phyloP scores from a whole-genome alignment of 164 flowering plant species.

The Annona cherimola region DNA sequence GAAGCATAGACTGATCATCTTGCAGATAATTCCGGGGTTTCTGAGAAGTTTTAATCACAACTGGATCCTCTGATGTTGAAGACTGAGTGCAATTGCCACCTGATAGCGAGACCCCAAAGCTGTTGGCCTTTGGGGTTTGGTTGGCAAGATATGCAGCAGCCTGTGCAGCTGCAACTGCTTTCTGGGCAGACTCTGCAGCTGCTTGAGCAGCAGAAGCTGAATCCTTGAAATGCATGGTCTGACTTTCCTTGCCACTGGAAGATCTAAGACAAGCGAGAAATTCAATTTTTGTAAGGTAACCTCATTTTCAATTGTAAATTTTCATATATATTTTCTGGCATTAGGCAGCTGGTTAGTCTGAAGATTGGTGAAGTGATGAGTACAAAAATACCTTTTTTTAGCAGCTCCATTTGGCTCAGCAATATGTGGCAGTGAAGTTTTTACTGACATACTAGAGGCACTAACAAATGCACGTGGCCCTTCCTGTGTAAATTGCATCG shows the following conservation, averaged over 20 bases:
- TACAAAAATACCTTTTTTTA: slow-evolving; percentile 29
- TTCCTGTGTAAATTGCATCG: slow-evolving; percentile 34
- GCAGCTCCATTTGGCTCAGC: slow-evolving; percentile 28
- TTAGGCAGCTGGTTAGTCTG: background rate
- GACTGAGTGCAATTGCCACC: slow-evolving; percentile 2
- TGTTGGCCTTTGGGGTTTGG: slow-evolving; percentile 18
- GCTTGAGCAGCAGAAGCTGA: slow-evolving; percentile 78
- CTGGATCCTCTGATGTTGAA: slow-evolving; percentile 13
- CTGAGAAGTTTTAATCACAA: background rate
- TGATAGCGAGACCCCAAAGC: background rate
- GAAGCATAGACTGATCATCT: slow-evolving; percentile 14
- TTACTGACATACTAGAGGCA: slow-evolving; percentile 65
- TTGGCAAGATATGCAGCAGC: slow-evolving; percentile 72
- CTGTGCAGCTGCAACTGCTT: slow-evolving; percentile 85
- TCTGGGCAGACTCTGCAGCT: slow-evolving; percentile 71
- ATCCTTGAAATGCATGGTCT: slow-evolving; percentile 37
- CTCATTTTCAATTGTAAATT: background rate
- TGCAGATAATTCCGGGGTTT: background rate
- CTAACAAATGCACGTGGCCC: slow-evolving; percentile 76
- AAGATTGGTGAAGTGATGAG: background rate
- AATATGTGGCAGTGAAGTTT: slow-evolving; percentile 26
- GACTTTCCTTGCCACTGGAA: slow-evolving; percentile 13
- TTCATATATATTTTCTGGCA: background rate
- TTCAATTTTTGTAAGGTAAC: too few relatives aligned
- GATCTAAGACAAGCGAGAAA: slow-evolving; percentile 15